Evolutionary conservation across 208 protist genomes (phyloP).

Genomic region (Trypanosoma lewisi): DNA sequence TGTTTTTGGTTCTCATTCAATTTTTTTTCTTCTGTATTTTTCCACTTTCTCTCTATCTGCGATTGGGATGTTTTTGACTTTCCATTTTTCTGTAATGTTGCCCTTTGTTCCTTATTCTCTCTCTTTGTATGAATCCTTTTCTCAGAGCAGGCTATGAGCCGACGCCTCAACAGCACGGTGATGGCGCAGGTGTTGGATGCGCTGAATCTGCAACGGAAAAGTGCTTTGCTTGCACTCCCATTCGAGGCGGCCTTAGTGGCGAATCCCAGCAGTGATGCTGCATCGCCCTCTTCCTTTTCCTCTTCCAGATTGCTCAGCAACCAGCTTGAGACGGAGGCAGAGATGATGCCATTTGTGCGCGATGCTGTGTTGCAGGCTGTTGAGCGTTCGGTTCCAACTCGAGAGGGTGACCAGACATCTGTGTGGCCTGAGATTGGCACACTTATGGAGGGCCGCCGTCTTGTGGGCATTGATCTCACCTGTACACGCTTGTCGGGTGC

Average conservation of each 20-base stretch:
- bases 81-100: not conserved
- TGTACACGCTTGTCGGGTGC: slow-evolving; percentile 45
- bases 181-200: slow-evolving; percentile 51
- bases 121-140: slow-evolving; percentile 1
- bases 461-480: slow-evolving; percentile 52
- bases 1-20: not conserved
- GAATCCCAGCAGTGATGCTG: not conserved
- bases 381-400: slow-evolving; percentile 16
- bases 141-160: slow-evolving; percentile 26
- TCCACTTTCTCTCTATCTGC: not conserved
- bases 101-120: not conserved
- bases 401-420: slow-evolving; percentile 3
- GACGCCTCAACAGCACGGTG: slow-evolving; percentile 27
- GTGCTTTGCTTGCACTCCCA: slow-evolving; percentile 24
- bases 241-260: slow-evolving; percentile 15
- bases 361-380: slow-evolving; percentile 35
- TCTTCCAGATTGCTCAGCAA: slow-evolving; percentile 15
- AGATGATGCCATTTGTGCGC: slow-evolving; percentile 32
- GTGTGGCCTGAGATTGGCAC: slow-evolving; percentile 41
- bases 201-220: slow-evolving; percentile 33
- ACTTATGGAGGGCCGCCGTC: slow-evolving; percentile 63
- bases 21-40: not conserved
- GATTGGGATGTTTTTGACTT: not conserved
- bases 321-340: slow-evolving; percentile 23
- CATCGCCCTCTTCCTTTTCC: not conserved